Evolutionary conservation across 148 eudicot genomes (phyloP), one percentile per base, ranked within the genome.

Genomic region (Persicaria tinctoria): DNA sequence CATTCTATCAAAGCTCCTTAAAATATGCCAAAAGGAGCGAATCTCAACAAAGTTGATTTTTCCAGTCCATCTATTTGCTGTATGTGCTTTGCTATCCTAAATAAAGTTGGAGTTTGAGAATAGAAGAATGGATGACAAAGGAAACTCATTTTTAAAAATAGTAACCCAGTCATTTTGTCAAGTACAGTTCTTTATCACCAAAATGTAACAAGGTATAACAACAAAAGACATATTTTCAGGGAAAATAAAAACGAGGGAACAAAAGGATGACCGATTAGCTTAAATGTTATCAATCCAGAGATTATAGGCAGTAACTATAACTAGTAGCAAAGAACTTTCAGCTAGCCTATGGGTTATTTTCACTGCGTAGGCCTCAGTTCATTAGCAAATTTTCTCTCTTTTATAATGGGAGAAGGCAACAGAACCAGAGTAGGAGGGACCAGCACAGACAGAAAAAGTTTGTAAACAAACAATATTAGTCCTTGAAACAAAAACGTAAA

Each of bases 1-100:
- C 90, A 89, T 85, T 56, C 93, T 84, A 62, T 89, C 86, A 17
- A 82, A 87, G 80, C 93, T 89, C 78, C 93, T 87, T 72, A 87
- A 89, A 4, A 87, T 82, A 80, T 89, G 93, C 90, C 88, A 89
- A 81, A 80, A 89, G 32, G 93, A 77, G 73, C 85, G 84, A 76
- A 81, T 87, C 85, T 89, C 93, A 17, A 89, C 89, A 56, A 89
- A 89, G 80, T 89, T 85, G 73, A 77, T 68, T 74, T 89, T 89
- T n/a, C 90, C 89, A 4, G 79, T 75, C 88, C 90, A 87, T 13
- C 84, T 81, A 75, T 78, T 79, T 60, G 78, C 79, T n/a, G 74
- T 76, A 51, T 69, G 62, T 69, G 83, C 73, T 82, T 75, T 83
- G 51, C 49, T 71, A 47, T 69, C 90, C 90, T 89, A 81, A 72